Evolutionary conservation across 495 filamentous ascomycete genomes (phyloP).

Genomic region (Xylaria castorea): DNA sequence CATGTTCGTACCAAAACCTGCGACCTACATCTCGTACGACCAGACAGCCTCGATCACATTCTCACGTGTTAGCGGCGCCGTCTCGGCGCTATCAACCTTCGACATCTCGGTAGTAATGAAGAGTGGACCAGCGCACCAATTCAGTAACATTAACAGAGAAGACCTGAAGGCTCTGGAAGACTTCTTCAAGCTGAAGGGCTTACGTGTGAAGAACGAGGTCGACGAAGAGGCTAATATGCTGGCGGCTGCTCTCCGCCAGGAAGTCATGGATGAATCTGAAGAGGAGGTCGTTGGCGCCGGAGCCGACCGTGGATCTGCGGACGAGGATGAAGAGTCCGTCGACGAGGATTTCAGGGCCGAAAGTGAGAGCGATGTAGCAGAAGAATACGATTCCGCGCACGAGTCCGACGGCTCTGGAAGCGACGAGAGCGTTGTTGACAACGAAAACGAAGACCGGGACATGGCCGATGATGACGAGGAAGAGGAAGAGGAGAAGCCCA

Average conservation of each 20-base stretch:
- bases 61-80: conserved; percentile 91
- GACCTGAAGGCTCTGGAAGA: conserved; percentile 93
- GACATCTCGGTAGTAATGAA: conserved; percentile 94
- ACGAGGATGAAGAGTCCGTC: conserved; percentile 92
- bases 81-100: conserved; percentile 94
- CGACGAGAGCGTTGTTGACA: conserved; percentile 60
- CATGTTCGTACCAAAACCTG: conserved; percentile 98
- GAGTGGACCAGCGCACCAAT: conserved; percentile 80
- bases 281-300: conserved; percentile 80
- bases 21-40: conserved; percentile 94
- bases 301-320: conserved; percentile 85
- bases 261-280: conserved; percentile 76
- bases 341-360: conserved; percentile 97
- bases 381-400: conserved; percentile 92
- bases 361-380: conserved; percentile 91
- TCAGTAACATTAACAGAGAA: conserved; percentile 99
- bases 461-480: conserved; percentile 43
- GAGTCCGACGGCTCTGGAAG: conserved; percentile 79
- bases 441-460: conserved; percentile 43
- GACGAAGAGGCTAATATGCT: conserved; percentile 70
- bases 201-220: conserved; percentile 97
- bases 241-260: conserved; percentile 79
- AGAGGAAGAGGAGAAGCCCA: conserved; percentile 47
- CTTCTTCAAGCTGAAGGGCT: conserved; percentile 91
- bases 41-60: conserved; percentile 88